These are phyloP conservation scores for Guadua angustifolia DNA, from an alignment of 176 grass and related monocot genomes.

Conservation along the genomic window DNA sequence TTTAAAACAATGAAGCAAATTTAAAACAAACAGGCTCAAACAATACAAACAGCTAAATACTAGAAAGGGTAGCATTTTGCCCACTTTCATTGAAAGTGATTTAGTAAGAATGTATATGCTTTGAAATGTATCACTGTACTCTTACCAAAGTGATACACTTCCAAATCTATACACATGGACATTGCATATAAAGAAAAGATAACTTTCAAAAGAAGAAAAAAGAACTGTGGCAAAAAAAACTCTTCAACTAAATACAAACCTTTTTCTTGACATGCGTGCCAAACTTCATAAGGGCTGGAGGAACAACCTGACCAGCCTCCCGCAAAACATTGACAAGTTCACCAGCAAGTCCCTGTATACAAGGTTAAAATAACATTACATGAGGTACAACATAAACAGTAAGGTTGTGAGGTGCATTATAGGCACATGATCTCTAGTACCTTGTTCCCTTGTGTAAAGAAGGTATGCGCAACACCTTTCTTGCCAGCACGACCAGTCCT, in stretches of 20 bases:
- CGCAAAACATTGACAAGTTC: slow-evolving; percentile 95
- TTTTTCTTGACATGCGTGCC: slow-evolving; percentile 99
- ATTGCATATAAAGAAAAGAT: slow-evolving; percentile 20
- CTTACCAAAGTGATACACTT: background rate
- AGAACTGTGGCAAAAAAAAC: background rate
- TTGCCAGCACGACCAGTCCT: slow-evolving; percentile 94
- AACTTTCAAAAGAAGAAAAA: slow-evolving; percentile 27
- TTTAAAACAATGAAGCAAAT: background rate
- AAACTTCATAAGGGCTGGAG: slow-evolving; percentile 81
- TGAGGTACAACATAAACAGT: background rate
- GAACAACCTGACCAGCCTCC: slow-evolving; percentile 91
- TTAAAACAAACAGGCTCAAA: background rate
- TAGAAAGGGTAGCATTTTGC: background rate
- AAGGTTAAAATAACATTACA: slow-evolving; percentile 27
- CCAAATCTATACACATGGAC: background rate
- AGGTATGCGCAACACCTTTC: slow-evolving; percentile 95
- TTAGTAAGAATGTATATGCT: background rate
- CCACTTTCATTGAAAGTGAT: background rate
- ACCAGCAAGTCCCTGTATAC: slow-evolving; percentile 78
- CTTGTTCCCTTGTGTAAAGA: slow-evolving; percentile 91
- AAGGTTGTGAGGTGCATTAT: background rate
- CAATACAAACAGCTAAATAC: background rate
- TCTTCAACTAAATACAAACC: slow-evolving; percentile 52
- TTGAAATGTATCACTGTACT: background rate
- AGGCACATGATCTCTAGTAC: slow-evolving; percentile 39